Conservation (phyloP, 2,329 filamentous ascomycete genomes). For the Ophiostoma perfectum region DNA sequence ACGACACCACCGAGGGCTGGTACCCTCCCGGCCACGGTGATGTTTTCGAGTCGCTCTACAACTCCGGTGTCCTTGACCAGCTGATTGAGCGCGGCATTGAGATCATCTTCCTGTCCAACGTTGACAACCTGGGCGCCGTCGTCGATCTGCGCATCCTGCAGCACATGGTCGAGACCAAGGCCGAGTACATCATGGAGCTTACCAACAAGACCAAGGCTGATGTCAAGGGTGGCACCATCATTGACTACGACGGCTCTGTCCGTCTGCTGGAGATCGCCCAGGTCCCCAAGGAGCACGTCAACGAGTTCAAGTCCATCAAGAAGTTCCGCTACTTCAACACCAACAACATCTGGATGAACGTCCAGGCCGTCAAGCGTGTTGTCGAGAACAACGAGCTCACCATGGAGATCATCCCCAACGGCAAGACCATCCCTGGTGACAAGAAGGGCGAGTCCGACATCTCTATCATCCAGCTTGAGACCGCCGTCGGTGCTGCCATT, state of each 20-base stretch:
- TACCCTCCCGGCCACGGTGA: slow-evolving; percentile 99
- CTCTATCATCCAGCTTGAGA: slow-evolving; percentile 97
- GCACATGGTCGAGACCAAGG: slow-evolving; percentile 96
- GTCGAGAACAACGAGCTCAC: slow-evolving; percentile 97
- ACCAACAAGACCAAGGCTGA: slow-evolving; percentile 99
- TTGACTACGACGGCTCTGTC: slow-evolving; percentile 96
- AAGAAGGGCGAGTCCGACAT: slow-evolving; percentile 99
- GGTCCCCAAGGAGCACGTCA: slow-evolving; percentile 99
- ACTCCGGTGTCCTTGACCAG: slow-evolving; percentile 96
- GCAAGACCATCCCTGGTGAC: slow-evolving; percentile 95
- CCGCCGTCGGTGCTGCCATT: slow-evolving; percentile 95
- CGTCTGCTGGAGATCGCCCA: slow-evolving; percentile 97
- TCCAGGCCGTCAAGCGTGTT: slow-evolving; percentile 94
- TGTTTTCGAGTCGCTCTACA: slow-evolving; percentile 99
- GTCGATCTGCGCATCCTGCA: slow-evolving; percentile 97
- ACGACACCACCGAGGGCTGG: slow-evolving; percentile 91
- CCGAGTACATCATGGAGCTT: slow-evolving; percentile 99
- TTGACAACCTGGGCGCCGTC: slow-evolving; percentile 95
- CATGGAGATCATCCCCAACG: slow-evolving; percentile 99
- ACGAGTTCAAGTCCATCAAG: slow-evolving; percentile 99
- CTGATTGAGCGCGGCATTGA: slow-evolving; percentile 92
- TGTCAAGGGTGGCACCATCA: slow-evolving; percentile 99
- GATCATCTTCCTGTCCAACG: slow-evolving; percentile 98
- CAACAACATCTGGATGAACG: slow-evolving; percentile 99
- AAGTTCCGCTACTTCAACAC: slow-evolving; percentile 99